These are phyloP conservation scores for Choiromyces venosus DNA, from an alignment of 495 filamentous ascomycete species.

Conservation along the genomic window DNA sequence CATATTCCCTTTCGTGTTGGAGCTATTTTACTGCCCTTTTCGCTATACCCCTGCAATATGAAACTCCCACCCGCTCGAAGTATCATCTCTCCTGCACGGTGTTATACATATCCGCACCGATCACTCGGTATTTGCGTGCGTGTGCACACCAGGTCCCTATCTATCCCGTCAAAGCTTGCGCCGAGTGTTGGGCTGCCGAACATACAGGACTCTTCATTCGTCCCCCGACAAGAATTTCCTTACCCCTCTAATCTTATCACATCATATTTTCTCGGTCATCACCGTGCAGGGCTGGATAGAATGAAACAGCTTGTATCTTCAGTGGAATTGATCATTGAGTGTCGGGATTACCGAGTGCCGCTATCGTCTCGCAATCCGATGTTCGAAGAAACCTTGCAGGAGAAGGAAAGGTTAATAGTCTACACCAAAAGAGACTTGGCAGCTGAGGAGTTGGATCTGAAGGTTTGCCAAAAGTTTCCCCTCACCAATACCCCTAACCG, in stretches of 20 bases:
- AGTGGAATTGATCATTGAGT: conserved; percentile 88
- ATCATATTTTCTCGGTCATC: conserved; percentile 97
- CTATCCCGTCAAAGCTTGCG: background rate
- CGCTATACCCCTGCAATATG: background rate
- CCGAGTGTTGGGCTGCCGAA: background rate
- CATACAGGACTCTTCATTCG: conserved; percentile 49
- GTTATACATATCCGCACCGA: background rate
- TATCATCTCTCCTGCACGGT: background rate
- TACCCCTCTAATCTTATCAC: conserved; percentile 65
- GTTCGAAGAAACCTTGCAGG: conserved; percentile 70
- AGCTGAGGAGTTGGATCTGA: conserved; percentile 25
- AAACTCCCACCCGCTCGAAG: background rate
- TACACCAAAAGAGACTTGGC: conserved; percentile 88
- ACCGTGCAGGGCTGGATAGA: conserved; percentile 70
- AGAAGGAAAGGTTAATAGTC: conserved; percentile 67
- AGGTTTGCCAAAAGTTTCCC: conserved; percentile 22
- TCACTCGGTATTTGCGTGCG: background rate
- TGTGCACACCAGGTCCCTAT: background rate
- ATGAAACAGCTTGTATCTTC: conserved; percentile 78
- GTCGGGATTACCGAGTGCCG: conserved; percentile 86
- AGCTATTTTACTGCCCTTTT: background rate
- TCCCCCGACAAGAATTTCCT: conserved; percentile 68
- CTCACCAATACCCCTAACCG: background rate
- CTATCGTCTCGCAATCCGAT: conserved; percentile 84
- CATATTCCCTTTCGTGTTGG: background rate